These are phyloP conservation scores for Fraxinus sp. DNA, from an alignment of 305 asterid species.

Conservation along the genomic window DNA sequence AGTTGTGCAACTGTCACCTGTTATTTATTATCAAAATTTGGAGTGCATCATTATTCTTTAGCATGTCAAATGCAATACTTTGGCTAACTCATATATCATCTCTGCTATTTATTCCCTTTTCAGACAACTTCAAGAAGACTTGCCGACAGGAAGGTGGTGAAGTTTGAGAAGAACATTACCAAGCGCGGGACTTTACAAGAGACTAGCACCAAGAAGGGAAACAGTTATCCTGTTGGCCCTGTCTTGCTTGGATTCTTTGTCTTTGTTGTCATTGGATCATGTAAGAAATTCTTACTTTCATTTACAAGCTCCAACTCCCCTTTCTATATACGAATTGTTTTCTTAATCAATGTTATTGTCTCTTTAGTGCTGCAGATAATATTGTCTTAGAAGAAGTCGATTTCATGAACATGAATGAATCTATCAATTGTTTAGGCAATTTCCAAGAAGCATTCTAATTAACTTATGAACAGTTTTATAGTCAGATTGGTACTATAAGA, in stretches of 20 bases:
- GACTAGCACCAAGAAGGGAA: slow-evolving; percentile 73
- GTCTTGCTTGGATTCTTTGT: slow-evolving; percentile 81
- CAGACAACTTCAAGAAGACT: slow-evolving; percentile 92
- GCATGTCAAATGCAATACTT: neutral
- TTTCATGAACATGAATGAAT: neutral
- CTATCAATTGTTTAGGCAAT: neutral
- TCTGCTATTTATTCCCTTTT: neutral
- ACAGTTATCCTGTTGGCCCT: slow-evolving; percentile 77
- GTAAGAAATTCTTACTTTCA: slow-evolving; percentile 40
- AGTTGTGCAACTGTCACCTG: neutral
- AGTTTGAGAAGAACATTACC: slow-evolving; percentile 82
- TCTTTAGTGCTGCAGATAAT: neutral
- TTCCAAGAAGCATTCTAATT: neutral
- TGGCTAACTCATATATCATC: neutral
- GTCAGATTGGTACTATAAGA: neutral
- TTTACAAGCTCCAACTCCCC: neutral
- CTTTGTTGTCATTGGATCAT: slow-evolving; percentile 89
- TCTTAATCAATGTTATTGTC: neutral
- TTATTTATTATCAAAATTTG: neutral
- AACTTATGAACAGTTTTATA: neutral
- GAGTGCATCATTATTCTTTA: neutral
- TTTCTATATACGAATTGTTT: neutral
- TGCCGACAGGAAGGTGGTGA: slow-evolving; percentile 80
- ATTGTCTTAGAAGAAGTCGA: neutral
- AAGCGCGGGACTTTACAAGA: slow-evolving; percentile 73